Evolutionary conservation across 257 asterid genomes (phyloP).

Genomic region (Paulownia fortunei): DNA sequence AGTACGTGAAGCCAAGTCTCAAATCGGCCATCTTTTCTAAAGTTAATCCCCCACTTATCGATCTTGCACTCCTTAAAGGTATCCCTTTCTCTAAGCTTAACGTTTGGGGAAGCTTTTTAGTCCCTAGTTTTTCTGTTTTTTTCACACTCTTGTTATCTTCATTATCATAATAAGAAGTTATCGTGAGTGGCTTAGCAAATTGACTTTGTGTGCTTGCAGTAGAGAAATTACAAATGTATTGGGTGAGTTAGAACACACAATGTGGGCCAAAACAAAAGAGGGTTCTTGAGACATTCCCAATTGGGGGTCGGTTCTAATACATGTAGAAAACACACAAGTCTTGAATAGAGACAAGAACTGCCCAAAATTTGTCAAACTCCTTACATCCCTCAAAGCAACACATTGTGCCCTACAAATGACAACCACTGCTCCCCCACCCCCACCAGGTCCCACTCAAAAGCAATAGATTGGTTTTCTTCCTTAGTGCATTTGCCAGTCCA

Average conservation of each 20-base stretch:
- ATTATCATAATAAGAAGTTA: neutral
- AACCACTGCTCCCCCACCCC: slow-evolving; percentile 31
- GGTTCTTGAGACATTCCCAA: slow-evolving; percentile 19
- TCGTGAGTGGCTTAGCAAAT: neutral
- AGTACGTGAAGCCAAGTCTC: slow-evolving; percentile 24
- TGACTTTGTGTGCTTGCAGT: neutral
- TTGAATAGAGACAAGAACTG: slow-evolving; percentile 36
- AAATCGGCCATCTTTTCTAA: neutral
- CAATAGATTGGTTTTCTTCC: slow-evolving; percentile 31
- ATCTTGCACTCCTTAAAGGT: neutral
- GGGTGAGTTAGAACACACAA: slow-evolving; percentile 38
- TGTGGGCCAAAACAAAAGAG: slow-evolving; percentile 41
- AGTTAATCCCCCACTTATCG: slow-evolving; percentile 26
- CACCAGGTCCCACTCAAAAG: slow-evolving; percentile 24
- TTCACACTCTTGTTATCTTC: neutral
- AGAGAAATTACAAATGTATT: neutral
- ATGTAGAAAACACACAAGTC: neutral
- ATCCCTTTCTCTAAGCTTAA: neutral
- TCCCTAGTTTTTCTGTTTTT: neutral
- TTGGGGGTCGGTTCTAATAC: slow-evolving; percentile 27
- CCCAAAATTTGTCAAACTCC: slow-evolving; percentile 36
- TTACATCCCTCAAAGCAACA: slow-evolving; percentile 40
- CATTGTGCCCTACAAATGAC: slow-evolving; percentile 36
- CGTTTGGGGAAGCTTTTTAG: slow-evolving; percentile 9
- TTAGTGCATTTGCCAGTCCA: slow-evolving; percentile 32